Base-by-base conservation (phyloP, 192 early-diverging fungal species). In the Backusella tarrabulga region DNA sequence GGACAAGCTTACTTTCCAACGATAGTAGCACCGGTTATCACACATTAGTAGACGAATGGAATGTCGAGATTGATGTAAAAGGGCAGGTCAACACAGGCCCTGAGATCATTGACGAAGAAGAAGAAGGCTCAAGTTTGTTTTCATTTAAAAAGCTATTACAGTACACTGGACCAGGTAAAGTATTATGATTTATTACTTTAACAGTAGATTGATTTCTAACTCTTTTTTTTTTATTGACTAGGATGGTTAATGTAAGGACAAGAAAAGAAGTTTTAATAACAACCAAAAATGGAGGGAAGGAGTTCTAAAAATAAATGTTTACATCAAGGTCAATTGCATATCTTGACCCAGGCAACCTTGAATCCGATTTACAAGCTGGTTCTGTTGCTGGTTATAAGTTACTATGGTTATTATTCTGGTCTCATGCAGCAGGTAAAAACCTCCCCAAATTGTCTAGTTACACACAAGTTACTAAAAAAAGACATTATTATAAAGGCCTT, bases 361-460 rank as follows among this genome's bases (percentile, higher is more conserved):
- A 90, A 72, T 90, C 90, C 0, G 91, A 92, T 81, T 78, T 92
- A n/a, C 91, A 92, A 79, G 83, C 86, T 52, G 91, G 91, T 29
- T 85, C 91, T n/a, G 83, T 90, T 6, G 90, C 91, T 14, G 90
- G 89, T 32, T 91, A 88, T 80, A 84, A 86, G 54, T 83, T 92
- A 42, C 86, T 92, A 12, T 92, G 91, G 91, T 73, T 91, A 66
- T 74, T 92, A 63, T 84, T 92, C 41, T 87, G 89, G 77, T 85
- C 89, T 3, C 91, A 92, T 74, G 85, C 85, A 15, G 83, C 90
- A 32, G 91, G 80, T 82, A 76, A 56, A 66, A 19, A 54, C 67
- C n/a, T n/a, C n/a, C n/a, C n/a, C 15, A 75, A 26, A 75, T n/a
- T 60, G 3, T 12, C 3, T 7, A 17, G 23, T 60, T 60, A 60